These are phyloP conservation scores for Ustilago crameri DNA, from an alignment of 1,284 basidiomycete genomes.

Conservation along the genomic window DNA sequence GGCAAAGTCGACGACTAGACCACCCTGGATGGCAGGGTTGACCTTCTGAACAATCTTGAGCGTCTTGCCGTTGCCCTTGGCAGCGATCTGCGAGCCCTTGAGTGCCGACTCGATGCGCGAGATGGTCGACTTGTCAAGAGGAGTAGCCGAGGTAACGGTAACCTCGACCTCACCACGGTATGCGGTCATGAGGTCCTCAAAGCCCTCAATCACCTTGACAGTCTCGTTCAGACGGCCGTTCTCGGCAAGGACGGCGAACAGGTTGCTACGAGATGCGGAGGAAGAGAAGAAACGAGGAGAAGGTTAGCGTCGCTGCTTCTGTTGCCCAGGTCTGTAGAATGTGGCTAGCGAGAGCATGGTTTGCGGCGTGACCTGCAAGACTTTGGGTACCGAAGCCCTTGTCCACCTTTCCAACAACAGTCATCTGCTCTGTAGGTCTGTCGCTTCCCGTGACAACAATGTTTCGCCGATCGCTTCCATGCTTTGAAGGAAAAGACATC, in stretches of 20 bases:
- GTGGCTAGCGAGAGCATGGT: no score
- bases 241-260: conserved; percentile 88
- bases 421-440: no score
- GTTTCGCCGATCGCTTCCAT: no score
- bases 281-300: not conserved
- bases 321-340: not conserved
- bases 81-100: conserved; percentile 62
- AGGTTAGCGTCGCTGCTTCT: not conserved
- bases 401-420: no score
- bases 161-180: conserved; percentile 95
- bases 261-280: conserved; percentile 76
- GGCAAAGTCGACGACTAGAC: conserved; percentile 94
- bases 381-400: no score
- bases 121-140: conserved; percentile 63
- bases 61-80: conserved; percentile 59
- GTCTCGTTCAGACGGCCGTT: conserved; percentile 90
- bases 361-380: no score
- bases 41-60: conserved; percentile 66
- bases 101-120: conserved; percentile 65
- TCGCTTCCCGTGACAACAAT: no score
- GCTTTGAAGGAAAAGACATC: no score
- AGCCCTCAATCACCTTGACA: conserved; percentile 87
- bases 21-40: conserved; percentile 70
- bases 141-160: conserved; percentile 77
- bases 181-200: conserved; percentile 86